A percentile compares a stretch with the other conserved stretches of the same genome.
These are phyloP conservation scores for Aspergillus vadensis DNA, from an alignment of 2,329 filamentous ascomycete genomes.

Conservation along the genomic window DNA sequence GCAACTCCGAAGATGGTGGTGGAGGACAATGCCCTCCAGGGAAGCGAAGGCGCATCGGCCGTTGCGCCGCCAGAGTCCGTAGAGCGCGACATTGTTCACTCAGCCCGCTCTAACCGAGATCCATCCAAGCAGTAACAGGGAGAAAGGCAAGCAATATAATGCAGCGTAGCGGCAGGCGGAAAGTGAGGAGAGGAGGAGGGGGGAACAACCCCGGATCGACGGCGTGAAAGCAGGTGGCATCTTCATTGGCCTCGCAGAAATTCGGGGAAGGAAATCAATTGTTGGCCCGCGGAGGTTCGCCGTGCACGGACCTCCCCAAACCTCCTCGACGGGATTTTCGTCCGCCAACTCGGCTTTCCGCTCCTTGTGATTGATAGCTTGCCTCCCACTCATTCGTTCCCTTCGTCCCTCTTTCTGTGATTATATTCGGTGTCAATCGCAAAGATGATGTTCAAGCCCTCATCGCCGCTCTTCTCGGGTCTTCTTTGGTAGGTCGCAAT, in stretches of 20 bases:
- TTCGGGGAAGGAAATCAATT: constrained; percentile 2
- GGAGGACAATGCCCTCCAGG: constrained; percentile 73
- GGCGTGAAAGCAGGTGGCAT: constrained; percentile 17
- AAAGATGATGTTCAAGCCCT: constrained; percentile 76
- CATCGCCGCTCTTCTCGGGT: constrained; percentile 73
- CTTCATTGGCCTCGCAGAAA: constrained; percentile 20
- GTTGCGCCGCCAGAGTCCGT: constrained; percentile 45
- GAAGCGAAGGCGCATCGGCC: constrained; percentile 45
- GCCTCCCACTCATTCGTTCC: constrained; percentile 1
- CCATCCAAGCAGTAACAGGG: constrained; percentile 27
- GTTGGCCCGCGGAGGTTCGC: constrained; percentile 25
- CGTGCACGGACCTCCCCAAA: constrained; percentile 24
- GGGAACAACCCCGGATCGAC: constrained; percentile 9
- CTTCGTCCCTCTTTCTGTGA: background rate
- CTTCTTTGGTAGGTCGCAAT: constrained; percentile 69
- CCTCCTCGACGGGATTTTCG: constrained; percentile 26
- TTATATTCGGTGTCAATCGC: background rate
- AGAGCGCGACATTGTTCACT: constrained; percentile 24
- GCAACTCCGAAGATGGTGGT: constrained; percentile 74
- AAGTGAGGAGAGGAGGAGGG: constrained; percentile 4
- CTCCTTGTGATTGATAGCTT: constrained; percentile 11
- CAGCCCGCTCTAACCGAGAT: constrained; percentile 22
- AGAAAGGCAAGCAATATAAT: constrained; percentile 12
- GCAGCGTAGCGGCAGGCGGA: background rate
- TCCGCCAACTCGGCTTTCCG: background rate